phyloP scores from a whole-genome alignment of 2,329 filamentous ascomycete genomes.

The Aspergillus quadricinctus region DNA sequence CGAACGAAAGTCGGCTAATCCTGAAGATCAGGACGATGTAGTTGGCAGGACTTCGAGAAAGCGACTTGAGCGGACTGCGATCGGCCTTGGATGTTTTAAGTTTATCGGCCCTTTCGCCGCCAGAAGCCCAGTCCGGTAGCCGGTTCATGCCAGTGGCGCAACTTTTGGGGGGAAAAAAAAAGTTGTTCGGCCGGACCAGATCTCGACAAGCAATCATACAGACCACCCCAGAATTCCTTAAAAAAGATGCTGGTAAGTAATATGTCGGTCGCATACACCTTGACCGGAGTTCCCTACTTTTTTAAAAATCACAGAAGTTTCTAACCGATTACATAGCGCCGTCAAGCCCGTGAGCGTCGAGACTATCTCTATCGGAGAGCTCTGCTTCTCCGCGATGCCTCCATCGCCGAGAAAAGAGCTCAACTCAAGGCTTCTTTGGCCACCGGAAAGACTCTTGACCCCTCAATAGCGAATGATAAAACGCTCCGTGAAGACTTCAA shows the following conservation, averaged over 20 bases:
- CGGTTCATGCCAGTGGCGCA: conserved; percentile 23
- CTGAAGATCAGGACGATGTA: conserved; percentile 11
- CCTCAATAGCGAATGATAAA: conserved; percentile 81
- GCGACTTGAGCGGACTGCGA: conserved; percentile 14
- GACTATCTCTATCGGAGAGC: conserved; percentile 91
- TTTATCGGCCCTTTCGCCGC: conserved; percentile 20
- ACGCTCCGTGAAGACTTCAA: conserved; percentile 79
- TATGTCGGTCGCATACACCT: background rate
- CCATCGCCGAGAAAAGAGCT: conserved; percentile 85
- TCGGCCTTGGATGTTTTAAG: conserved; percentile 13
- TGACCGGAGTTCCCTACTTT: background rate
- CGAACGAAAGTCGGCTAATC: conserved; percentile 18
- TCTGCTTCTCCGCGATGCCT: conserved; percentile 80
- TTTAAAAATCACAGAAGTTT: background rate
- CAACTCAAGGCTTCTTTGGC: conserved; percentile 83
- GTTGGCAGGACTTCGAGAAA: conserved; percentile 8
- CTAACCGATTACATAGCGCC: conserved; percentile 44
- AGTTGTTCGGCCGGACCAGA: conserved; percentile 25
- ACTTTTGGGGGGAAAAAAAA: conserved; percentile 35
- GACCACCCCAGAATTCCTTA: conserved; percentile 2
- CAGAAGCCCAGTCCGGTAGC: conserved; percentile 29
- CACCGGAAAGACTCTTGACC: conserved; percentile 79
- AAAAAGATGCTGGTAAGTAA: conserved; percentile 31
- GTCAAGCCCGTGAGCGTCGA: conserved; percentile 72
- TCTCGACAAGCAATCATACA: conserved; percentile 6